Conservation (phyloP, 1,284 basidiomycete genomes). For the Trichosporon coremiiforme region DNA sequence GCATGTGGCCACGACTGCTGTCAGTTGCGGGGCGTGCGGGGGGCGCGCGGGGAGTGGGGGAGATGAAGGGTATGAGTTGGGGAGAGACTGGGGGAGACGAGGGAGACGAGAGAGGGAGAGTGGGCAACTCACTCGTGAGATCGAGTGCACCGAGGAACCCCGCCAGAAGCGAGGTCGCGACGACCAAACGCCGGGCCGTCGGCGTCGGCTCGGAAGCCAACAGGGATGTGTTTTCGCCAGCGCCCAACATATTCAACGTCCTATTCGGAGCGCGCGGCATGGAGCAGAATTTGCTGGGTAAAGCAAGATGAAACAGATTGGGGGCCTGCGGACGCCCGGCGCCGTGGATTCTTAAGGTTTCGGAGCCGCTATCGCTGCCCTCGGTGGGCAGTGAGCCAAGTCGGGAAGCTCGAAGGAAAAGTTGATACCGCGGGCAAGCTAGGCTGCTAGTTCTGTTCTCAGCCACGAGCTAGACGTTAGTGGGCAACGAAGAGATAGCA, state of each 20-base stretch:
- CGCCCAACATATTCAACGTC: no score
- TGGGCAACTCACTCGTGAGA: constrained; percentile 35
- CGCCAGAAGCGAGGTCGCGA: constrained; percentile 35
- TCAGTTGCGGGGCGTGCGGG: no score
- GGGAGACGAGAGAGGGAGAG: neutral
- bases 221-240: constrained; percentile 29
- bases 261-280: no score
- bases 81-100: no score
- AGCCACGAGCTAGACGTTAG: neutral
- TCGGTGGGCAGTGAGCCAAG: no score
- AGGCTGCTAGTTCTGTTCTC: no score
- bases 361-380: no score
- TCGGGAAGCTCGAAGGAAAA: neutral
- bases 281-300: neutral
- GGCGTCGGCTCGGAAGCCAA: constrained; percentile 21
- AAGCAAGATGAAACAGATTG: neutral
- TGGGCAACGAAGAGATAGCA: neutral
- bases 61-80: no score
- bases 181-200: constrained; percentile 32
- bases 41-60: no score
- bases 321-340: no score
- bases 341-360: no score
- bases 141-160: constrained; percentile 38
- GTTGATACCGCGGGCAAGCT: neutral
- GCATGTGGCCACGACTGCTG: constrained; percentile 40